Evolutionary conservation across 2,329 filamentous ascomycete species (phyloP).

Genomic region (Grosmannia huntii): DNA sequence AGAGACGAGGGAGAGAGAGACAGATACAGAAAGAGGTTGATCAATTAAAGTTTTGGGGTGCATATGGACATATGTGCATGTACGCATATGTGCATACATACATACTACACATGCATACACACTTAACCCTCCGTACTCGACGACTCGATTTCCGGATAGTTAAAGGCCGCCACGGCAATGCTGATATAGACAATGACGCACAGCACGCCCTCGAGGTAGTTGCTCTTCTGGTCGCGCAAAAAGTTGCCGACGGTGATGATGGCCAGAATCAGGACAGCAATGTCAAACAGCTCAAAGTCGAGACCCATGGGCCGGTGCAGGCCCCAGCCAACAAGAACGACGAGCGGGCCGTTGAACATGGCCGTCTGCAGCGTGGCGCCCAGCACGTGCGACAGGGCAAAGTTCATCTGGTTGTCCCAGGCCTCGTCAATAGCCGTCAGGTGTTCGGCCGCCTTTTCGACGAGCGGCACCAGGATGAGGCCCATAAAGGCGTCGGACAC

Average conservation of each 20-base stretch:
- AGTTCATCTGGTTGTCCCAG: conserved; percentile 68
- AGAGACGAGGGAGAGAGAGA: neutral
- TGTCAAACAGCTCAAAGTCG: conserved; percentile 79
- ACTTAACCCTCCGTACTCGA: neutral
- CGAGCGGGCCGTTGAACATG: conserved; percentile 72
- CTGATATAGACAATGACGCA: conserved; percentile 56
- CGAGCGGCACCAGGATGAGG: conserved; percentile 66
- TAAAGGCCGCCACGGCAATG: conserved; percentile 35
- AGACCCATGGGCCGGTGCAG: conserved; percentile 58
- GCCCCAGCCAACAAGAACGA: conserved; percentile 76
- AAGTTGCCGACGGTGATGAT: conserved; percentile 84
- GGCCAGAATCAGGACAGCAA: conserved; percentile 66
- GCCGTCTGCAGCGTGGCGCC: conserved; percentile 83
- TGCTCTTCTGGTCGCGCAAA: conserved; percentile 74
- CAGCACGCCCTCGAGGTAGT: conserved; percentile 78
- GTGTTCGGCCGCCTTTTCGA: conserved; percentile 80
- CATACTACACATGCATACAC: no score
- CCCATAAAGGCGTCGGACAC: conserved; percentile 46
- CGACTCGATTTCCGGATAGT: conserved; percentile 11
- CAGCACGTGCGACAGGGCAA: conserved; percentile 73
- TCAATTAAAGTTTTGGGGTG: no score
- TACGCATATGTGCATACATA: no score
- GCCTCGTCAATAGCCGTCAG: conserved; percentile 76
- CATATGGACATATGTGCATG: no score
- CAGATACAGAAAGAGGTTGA: neutral